phyloP scores from a whole-genome alignment of 805 yeast species.

The Teunomyces stri region DNA sequence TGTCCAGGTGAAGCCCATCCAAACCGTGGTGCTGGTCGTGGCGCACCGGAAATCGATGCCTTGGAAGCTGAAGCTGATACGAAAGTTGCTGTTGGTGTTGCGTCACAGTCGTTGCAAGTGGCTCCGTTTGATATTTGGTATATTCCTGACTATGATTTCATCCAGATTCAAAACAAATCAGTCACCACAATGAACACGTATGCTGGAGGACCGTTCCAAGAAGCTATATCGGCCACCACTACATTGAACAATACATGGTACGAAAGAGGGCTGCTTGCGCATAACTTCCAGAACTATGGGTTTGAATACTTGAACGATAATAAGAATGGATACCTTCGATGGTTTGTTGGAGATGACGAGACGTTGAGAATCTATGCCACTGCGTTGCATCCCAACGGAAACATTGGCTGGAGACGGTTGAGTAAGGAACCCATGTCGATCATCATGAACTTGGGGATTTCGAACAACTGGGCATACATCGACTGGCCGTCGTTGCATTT shows the following conservation, averaged over 20 bases:
- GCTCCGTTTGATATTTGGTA: slow-evolving; percentile 97
- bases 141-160: slow-evolving; percentile 78
- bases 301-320: slow-evolving; percentile 76
- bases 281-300: slow-evolving; percentile 68
- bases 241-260: slow-evolving; percentile 84
- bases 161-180: slow-evolving; percentile 67
- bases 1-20: slow-evolving; percentile 87
- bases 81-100: slow-evolving; percentile 55
- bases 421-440: slow-evolving; percentile 93
- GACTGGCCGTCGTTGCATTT: slow-evolving; percentile 81
- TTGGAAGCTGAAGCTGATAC: slow-evolving; percentile 80
- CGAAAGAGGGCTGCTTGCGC: slow-evolving; percentile 53
- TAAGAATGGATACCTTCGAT: slow-evolving; percentile 68
- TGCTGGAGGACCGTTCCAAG: slow-evolving; percentile 92
- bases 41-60: slow-evolving; percentile 94
- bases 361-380: slow-evolving; percentile 70
- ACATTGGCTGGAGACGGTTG: slow-evolving; percentile 77
- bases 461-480: slow-evolving; percentile 90
- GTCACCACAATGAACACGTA: slow-evolving; percentile 82
- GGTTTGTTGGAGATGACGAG: slow-evolving; percentile 84
- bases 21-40: slow-evolving; percentile 81
- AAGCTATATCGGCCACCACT: slow-evolving; percentile 85
- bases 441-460: slow-evolving; percentile 82
- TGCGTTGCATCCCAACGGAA: slow-evolving; percentile 88
- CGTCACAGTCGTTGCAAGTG: slow-evolving; percentile 87